phyloP scores from a whole-genome alignment of 2,329 filamentous ascomycete genomes.

The Aspergillus sp. region DNA sequence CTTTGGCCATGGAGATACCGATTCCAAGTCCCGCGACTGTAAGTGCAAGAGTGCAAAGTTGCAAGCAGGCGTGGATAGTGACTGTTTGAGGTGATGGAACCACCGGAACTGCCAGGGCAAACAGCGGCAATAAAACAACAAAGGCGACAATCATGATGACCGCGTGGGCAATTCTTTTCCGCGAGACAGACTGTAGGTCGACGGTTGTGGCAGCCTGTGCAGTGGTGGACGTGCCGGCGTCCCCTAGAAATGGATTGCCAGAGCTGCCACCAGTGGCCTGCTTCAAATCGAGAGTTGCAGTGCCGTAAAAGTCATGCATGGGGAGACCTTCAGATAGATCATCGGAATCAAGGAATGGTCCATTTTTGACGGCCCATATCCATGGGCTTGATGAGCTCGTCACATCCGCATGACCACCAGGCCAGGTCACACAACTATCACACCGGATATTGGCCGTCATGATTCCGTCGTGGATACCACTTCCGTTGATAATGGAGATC shows the following conservation, averaged over 20 bases:
- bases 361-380: conserved; percentile 29
- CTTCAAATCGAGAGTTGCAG: neutral
- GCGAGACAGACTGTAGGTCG: too few relatives aligned
- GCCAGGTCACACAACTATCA: conserved; percentile 28
- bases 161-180: conserved; percentile 16
- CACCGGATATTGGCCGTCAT: conserved; percentile 61
- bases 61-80: conserved; percentile 24
- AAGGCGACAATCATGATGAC: conserved; percentile 24
- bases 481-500: conserved; percentile 58
- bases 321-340: conserved; percentile 17
- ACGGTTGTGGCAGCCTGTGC: too few relatives aligned
- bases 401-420: too few relatives aligned
- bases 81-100: conserved; percentile 12
- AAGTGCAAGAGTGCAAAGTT: conserved; percentile 51
- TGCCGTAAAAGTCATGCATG: conserved; percentile 23
- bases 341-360: conserved; percentile 21
- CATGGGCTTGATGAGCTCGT: conserved; percentile 19
- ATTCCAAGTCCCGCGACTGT: conserved; percentile 50
- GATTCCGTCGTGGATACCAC: conserved; percentile 51
- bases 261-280: neutral
- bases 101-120: conserved; percentile 18
- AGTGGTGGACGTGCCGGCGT: too few relatives aligned
- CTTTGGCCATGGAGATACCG: conserved; percentile 40
- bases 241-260: too few relatives aligned
- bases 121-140: conserved; percentile 23